Percentiles rank a stretch among this genome's conserved stretches.
phyloP scores from a whole-genome alignment of 2,329 filamentous ascomycete genomes.

The Dendrostoma leiphaemia region DNA sequence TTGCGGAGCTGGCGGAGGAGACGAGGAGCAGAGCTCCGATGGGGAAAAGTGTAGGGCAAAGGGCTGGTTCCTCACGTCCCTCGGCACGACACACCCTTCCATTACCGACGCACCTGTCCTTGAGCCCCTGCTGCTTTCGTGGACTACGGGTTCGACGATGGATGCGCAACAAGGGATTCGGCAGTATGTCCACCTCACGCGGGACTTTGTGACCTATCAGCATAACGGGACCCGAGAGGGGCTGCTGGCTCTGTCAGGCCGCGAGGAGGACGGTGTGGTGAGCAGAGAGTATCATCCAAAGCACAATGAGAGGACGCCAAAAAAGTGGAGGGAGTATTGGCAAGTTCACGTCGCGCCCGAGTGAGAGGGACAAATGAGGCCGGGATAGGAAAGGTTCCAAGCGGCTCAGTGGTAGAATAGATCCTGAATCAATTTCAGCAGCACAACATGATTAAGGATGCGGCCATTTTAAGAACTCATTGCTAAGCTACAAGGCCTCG shows the following conservation, averaged over 20 bases:
- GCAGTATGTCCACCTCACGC: constrained; percentile 59
- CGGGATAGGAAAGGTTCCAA: not conserved
- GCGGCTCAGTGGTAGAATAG: too few relatives aligned
- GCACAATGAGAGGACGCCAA: constrained; percentile 8
- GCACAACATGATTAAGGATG: too few relatives aligned
- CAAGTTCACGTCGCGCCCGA: constrained; percentile 15
- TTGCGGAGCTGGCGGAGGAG: not conserved
- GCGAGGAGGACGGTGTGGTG: constrained; percentile 4
- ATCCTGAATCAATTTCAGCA: too few relatives aligned
- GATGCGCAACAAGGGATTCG: constrained; percentile 53
- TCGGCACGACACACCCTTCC: constrained; percentile 59
- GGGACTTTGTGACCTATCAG: constrained; percentile 43
- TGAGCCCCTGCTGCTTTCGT: constrained; percentile 57
- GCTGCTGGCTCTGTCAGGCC: constrained; percentile 5
- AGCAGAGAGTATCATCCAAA: constrained; percentile 14
- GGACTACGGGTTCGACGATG: constrained; percentile 61
- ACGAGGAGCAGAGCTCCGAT: not conserved
- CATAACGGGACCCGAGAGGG: constrained; percentile 7
- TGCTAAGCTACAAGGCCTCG: not conserved
- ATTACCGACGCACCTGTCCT: constrained; percentile 67
- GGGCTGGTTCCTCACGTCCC: constrained; percentile 53
- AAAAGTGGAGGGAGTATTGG: constrained; percentile 15
- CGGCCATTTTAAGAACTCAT: too few relatives aligned
- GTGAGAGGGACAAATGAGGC: not conserved
- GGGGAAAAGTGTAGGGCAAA: constrained; percentile 23